Evolutionary conservation across 768 basidiomycete species (phyloP).

Genomic region (Lentinus tigrinus): DNA sequence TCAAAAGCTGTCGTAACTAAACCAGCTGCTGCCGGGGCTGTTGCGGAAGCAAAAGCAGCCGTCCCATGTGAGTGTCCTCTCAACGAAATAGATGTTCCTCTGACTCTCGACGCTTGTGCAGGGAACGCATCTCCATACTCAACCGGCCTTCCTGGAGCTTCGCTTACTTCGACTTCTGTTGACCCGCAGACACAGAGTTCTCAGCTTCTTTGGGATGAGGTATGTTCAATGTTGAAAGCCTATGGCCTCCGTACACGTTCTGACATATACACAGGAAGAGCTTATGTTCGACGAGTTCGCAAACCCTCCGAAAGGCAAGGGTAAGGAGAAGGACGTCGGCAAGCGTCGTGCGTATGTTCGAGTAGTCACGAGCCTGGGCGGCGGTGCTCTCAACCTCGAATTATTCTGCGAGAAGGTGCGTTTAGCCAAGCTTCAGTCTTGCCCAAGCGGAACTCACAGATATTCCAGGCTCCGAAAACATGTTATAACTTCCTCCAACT

Average conservation of each 20-base stretch:
- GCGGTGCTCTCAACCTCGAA: constrained; percentile 78
- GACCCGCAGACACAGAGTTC: constrained; percentile 72
- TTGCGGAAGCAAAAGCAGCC: constrained; percentile 50
- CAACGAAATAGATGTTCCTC: not conserved
- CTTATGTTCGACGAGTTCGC: constrained; percentile 96
- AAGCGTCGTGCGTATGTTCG: constrained; percentile 93
- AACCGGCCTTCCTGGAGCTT: constrained; percentile 86
- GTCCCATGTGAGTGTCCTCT: constrained; percentile 55
- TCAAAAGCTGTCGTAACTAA: constrained; percentile 35
- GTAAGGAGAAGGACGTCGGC: constrained; percentile 91
- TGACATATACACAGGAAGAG: constrained; percentile 64
- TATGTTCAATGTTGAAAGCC: constrained; percentile 26
- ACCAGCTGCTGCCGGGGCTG: constrained; percentile 29
- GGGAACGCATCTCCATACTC: constrained; percentile 94
- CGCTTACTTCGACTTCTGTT: constrained; percentile 89
- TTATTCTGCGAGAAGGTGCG: constrained; percentile 86
- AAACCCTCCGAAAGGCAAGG: constrained; percentile 77
- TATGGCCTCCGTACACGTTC: not conserved
- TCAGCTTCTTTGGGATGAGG: constrained; percentile 94
- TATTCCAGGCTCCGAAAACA: constrained; percentile 85
- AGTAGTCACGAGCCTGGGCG: constrained; percentile 92
- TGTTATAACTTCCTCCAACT: constrained; percentile 98
- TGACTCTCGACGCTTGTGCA: no score
- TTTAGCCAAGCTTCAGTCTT: not conserved
- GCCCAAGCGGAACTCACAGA: not conserved